phyloP scores from a whole-genome alignment of 1,284 basidiomycete species.

The Apiotrichum laibachii region DNA sequence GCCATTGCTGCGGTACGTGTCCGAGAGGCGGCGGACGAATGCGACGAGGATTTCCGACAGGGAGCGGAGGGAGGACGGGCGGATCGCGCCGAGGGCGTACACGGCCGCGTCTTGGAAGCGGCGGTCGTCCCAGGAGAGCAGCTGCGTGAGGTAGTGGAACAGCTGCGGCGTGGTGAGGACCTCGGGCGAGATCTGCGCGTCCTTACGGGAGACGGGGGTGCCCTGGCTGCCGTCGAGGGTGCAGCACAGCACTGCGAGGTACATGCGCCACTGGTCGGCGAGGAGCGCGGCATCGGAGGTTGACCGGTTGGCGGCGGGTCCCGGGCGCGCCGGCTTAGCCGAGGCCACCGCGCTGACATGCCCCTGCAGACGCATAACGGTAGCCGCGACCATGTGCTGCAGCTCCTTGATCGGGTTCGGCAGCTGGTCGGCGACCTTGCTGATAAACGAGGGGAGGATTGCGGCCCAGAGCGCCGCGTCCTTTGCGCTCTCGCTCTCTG shows the following conservation, averaged over 20 bases:
- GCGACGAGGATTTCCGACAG: constrained; percentile 79
- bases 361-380: constrained; percentile 50
- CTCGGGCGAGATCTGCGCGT: constrained; percentile 52
- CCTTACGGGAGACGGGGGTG: constrained; percentile 55
- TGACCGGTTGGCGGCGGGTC: constrained; percentile 10
- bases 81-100: constrained; percentile 81
- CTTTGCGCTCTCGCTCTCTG: constrained; percentile 51
- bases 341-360: constrained; percentile 48
- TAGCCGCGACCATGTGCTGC: constrained; percentile 44
- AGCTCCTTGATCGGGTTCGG: constrained; percentile 49
- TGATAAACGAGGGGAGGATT: constrained; percentile 50
- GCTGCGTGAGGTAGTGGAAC: constrained; percentile 80
- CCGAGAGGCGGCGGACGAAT: constrained; percentile 68
- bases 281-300: constrained; percentile 61
- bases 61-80: constrained; percentile 70
- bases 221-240: constrained; percentile 60
- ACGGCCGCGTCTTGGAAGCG: constrained; percentile 82
- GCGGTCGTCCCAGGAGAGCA: constrained; percentile 79
- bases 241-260: constrained; percentile 76
- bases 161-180: constrained; percentile 63
- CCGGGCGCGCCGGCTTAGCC: constrained; percentile 2
- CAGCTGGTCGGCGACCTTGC: constrained; percentile 43
- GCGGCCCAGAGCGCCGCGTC: constrained; percentile 52
- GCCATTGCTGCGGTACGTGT: constrained; percentile 50
- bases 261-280: constrained; percentile 83